Base-by-base conservation (phyloP, 371 early-diverging fungal genomes). In the Syncephalastrum monosporum region DNA sequence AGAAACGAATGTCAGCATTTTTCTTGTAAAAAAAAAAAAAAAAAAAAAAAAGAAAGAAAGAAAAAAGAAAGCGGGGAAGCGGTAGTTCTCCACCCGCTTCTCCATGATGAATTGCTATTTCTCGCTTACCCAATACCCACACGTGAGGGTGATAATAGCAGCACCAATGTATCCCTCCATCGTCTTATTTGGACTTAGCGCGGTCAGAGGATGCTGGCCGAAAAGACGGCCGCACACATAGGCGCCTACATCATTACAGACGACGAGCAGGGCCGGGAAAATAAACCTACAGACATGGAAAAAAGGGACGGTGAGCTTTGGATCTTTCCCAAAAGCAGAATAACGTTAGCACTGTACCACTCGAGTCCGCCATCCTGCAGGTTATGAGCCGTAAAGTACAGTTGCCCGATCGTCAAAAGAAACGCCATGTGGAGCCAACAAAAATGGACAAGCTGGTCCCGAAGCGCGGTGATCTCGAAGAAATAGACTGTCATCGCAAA, bases 81-180 rank as follows among this genome's bases (percentile, higher is more conserved):
- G 38, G 38, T 33, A 10, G 38, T 33, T 33, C 38, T 33, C 38
- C 38, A 33, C 38, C 8, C 8, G 38, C 8, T 33, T 33, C 38
- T 33, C 38, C 38, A 33, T 10, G 38, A 33, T 33, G 38, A 10
- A 33, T 33, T 33, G 2, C 24, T 41, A 38, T 5, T 49, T 33
- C 7, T 12, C 17, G 25, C 45, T 53, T 54, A 67, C 71, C 29
- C 12, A 1, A 17, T 53, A 63, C 1, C 57, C 64, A 43, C 63
- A 54, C 10, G 57, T 24, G 6, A 68, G 43, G 3, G 74, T 73
- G 4, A 58, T 5, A 4, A 63, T 7, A 10, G 50, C 21, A n/a
- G 65, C 74, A 15, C 65, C 68, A 16, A 65, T 29, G 45, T 63
- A 73, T 5, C 74, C 74, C 57, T 73, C 74, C 0, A 62, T 4